Conservation (phyloP, 345 rosid genomes). For the Punica granatum region DNA sequence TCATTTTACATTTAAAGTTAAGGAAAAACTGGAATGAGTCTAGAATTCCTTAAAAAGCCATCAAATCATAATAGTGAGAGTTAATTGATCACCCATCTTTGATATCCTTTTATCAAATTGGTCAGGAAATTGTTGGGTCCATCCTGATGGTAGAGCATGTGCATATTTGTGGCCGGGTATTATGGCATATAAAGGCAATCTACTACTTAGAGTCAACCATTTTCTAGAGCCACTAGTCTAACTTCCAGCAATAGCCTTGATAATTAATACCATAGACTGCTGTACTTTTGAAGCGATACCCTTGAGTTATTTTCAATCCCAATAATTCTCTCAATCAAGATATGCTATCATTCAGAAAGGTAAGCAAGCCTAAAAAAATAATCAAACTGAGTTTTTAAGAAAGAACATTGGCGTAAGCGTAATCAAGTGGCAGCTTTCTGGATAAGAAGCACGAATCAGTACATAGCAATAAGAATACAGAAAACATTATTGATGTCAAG, state of each 20-base stretch:
- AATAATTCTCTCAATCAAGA: background rate
- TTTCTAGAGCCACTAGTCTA: background rate
- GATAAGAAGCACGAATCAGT: background rate
- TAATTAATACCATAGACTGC: background rate
- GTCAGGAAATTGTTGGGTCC: background rate
- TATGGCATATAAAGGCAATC: background rate
- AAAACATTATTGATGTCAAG: background rate
- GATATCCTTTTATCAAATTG: background rate
- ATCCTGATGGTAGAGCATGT: background rate
- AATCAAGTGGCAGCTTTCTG: background rate
- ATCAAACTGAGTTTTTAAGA: background rate
- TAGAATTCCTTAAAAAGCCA: background rate
- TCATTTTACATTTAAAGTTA: background rate
- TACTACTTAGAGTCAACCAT: background rate
- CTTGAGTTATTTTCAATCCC: background rate
- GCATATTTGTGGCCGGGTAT: background rate
- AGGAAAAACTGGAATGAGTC: background rate
- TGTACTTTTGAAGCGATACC: background rate
- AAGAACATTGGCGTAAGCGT: background rate
- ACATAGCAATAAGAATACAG: background rate
- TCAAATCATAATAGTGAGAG: background rate
- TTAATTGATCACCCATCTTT: background rate
- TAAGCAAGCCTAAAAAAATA: background rate
- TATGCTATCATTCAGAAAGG: background rate
- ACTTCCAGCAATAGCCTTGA: background rate